Evolutionary conservation across 345 rosid species (phyloP).

Genomic region (Punica granatum): DNA sequence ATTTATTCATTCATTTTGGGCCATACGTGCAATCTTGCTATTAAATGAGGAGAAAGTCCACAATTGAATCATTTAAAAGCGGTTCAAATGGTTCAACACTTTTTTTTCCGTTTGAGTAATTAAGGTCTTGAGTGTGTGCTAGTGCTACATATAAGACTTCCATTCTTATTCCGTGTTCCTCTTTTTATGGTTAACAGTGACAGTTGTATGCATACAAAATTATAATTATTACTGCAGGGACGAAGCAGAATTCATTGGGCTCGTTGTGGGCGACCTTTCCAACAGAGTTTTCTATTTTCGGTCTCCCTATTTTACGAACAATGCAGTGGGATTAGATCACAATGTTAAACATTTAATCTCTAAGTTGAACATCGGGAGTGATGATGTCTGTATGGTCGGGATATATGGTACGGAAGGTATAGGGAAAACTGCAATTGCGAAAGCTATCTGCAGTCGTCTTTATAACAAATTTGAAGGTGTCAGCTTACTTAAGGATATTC

Average conservation of each 20-base stretch:
- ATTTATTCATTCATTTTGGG: no score
- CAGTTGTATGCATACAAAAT: no score
- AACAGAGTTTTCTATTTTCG: not conserved
- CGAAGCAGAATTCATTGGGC: not conserved
- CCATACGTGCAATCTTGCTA: no score
- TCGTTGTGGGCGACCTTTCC: not conserved
- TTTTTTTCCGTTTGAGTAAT: no score
- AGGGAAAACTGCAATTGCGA: not conserved
- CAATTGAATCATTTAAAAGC: no score
- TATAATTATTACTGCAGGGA: constrained; percentile 6
- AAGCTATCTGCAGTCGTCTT: not conserved
- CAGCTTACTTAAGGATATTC: not conserved
- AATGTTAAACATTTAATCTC: not conserved
- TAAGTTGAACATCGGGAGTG: not conserved
- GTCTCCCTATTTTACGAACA: not conserved
- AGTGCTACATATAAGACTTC: no score
- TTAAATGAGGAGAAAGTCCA: no score
- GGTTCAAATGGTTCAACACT: no score
- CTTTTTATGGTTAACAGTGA: no score
- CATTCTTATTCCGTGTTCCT: no score
- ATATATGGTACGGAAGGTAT: not conserved
- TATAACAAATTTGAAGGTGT: constrained; percentile 1
- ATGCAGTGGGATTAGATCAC: not conserved
- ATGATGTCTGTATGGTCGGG: constrained; percentile 1
- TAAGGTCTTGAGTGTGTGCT: no score